A percentile compares a stretch with the other conserved stretches of the same genome.
Evolutionary conservation across 495 filamentous ascomycete genomes (phyloP).

Genomic region (Xylaria nigripes): DNA sequence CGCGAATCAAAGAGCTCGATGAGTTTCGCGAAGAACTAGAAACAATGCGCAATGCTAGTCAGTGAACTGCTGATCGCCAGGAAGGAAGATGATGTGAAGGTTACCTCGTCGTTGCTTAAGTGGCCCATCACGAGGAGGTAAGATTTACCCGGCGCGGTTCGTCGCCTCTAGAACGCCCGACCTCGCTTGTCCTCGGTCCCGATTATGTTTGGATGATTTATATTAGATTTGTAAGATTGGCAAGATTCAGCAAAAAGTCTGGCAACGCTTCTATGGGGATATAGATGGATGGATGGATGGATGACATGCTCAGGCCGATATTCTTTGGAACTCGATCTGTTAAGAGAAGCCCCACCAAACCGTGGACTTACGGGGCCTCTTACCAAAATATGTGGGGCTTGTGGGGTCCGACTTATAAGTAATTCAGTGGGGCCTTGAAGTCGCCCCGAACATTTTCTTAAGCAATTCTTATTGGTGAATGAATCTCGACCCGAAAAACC

Average conservation of each 20-base stretch:
- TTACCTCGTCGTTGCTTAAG: constrained; percentile 69
- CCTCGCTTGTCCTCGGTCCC: neutral
- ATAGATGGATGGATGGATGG: too few relatives aligned
- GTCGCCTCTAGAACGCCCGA: too few relatives aligned
- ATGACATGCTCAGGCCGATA: too few relatives aligned
- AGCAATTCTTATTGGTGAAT: neutral
- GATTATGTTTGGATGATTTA: neutral
- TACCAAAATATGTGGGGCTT: neutral
- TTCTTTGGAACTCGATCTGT: too few relatives aligned
- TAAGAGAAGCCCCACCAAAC: too few relatives aligned
- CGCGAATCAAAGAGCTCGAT: constrained; percentile 61
- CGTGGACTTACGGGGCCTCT: too few relatives aligned
- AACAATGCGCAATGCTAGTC: constrained; percentile 7
- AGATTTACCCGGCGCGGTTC: too few relatives aligned
- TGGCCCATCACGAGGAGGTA: constrained; percentile 32
- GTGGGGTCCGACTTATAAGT: neutral
- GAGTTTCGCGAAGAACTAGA: constrained; percentile 80
- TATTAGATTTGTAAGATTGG: too few relatives aligned
- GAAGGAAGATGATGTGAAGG: neutral
- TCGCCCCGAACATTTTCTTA: neutral
- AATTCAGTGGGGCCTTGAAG: too few relatives aligned
- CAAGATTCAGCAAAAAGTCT: too few relatives aligned
- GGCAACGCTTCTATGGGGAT: too few relatives aligned
- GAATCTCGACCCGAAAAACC: neutral
- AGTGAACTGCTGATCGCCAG: constrained; percentile 16